Evolutionary conservation across 805 yeast genomes (phyloP), one percentile per base, ranked within the genome.

Genomic region (Metschnikowia lochheadii): DNA sequence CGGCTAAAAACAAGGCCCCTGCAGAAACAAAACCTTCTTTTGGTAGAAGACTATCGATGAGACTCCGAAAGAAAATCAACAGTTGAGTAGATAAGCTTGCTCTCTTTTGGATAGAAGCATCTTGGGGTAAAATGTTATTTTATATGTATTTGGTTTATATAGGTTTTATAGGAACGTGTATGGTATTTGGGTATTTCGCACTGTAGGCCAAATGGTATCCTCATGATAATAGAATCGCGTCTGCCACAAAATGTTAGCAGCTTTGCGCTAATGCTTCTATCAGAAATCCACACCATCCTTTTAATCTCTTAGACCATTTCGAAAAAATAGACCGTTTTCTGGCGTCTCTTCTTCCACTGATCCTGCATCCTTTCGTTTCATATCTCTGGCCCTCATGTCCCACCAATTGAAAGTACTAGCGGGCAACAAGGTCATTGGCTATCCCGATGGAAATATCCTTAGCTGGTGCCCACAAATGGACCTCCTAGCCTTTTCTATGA

Each of bases 381-480:
- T 7, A 7, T 35, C 10, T n/a, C 11, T 8, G 15, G 29, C 40
- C 32, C 10, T n/a, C 14, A 42, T 42, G 45, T 13, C 38, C 29
- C 18, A 34, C n/a, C 37, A 32, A 7, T 42, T 48, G 20, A 40
- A 34, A 35, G 46, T 50, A n/a, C 48, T 54, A 15, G 52, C 59
- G 15, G 29, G 49, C 20, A 55, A 56, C 32, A 54, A 48, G 32
- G 56, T 44, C 41, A 50, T 46, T 43, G 68, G 66, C 3, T 54
- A 62, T 37, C 59, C 70, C 36, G 77, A 73, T 51, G 76, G 76
- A 0, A 68, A 65, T 48, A 61, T 69, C 51, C 53, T 73, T 44
- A 66, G 69, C 38, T 75, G 78, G 74, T 80, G 83, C 58, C 84
- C 85, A 1, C 67, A 75, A 8, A 75, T 81, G 73, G 79, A 79